These are phyloP conservation scores for Diaporthe sp. DNA, from an alignment of 2,329 filamentous ascomycete genomes.

Conservation along the genomic window DNA sequence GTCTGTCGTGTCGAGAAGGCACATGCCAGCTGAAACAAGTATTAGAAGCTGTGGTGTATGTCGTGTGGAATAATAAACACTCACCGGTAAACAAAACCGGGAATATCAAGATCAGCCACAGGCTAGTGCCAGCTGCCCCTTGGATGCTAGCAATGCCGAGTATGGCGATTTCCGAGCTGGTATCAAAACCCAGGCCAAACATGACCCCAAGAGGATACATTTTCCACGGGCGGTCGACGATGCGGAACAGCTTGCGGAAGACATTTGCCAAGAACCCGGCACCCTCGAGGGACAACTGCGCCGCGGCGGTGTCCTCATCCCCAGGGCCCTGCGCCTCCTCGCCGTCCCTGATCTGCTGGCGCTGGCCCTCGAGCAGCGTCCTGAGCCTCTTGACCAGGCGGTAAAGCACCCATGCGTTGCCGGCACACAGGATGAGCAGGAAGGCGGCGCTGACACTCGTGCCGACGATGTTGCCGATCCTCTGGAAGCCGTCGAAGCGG, in stretches of 20 bases:
- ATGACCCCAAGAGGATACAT: constrained; percentile 93
- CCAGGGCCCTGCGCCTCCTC: constrained; percentile 12
- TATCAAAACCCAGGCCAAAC: constrained; percentile 95
- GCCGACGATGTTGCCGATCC: constrained; percentile 88
- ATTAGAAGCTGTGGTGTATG: neutral
- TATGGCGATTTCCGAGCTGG: constrained; percentile 91
- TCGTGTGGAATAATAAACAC: constrained; percentile 37
- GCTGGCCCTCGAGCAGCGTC: constrained; percentile 62
- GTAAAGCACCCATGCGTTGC: constrained; percentile 88
- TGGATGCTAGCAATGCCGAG: constrained; percentile 91
- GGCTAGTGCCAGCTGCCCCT: constrained; percentile 83
- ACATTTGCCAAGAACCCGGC: constrained; percentile 79
- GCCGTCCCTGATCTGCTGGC: constrained; percentile 42
- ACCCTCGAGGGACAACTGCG: constrained; percentile 76
- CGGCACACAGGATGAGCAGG: constrained; percentile 81
- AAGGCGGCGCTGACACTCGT: constrained; percentile 88
- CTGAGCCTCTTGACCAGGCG: constrained; percentile 78
- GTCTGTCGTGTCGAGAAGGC: constrained; percentile 90
- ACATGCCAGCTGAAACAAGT: constrained; percentile 80
- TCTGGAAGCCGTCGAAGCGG: constrained; percentile 82
- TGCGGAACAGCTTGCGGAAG: constrained; percentile 79
- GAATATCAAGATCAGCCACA: constrained; percentile 95
- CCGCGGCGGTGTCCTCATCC: constrained; percentile 49
- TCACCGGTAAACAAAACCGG: constrained; percentile 87
- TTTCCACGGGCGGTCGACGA: constrained; percentile 86